These are phyloP conservation scores for Achlya hypogyna DNA, from an alignment of 352 stramenopile species.

Conservation along the genomic window DNA sequence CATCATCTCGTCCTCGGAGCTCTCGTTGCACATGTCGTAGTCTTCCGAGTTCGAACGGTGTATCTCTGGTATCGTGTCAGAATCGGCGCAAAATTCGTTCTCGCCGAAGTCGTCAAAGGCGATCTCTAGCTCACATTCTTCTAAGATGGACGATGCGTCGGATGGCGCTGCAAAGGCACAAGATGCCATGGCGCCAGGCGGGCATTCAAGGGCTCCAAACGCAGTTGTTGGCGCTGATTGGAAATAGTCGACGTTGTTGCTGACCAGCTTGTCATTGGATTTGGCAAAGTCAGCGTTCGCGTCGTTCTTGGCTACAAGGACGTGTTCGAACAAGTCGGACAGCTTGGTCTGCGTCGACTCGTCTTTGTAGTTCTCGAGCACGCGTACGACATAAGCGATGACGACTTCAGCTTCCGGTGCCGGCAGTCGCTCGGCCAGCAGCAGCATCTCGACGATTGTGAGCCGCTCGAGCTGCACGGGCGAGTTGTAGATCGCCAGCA, in stretches of 20 bases:
- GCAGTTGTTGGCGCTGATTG: background rate
- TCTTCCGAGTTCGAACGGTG: slow-evolving; percentile 1
- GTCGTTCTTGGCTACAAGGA: slow-evolving; percentile 8
- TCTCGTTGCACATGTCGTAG: background rate
- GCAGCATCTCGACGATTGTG: slow-evolving; percentile 33
- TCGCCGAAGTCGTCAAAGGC: too few relatives aligned
- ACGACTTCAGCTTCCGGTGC: slow-evolving; percentile 22
- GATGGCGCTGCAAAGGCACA: too few relatives aligned
- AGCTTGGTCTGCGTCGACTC: slow-evolving; percentile 4
- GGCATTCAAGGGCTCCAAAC: background rate
- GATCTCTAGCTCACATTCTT: too few relatives aligned
- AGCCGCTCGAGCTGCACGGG: slow-evolving; percentile 28
- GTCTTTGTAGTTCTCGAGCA: slow-evolving; percentile 26
- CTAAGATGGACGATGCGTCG: too few relatives aligned
- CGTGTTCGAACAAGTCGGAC: slow-evolving; percentile 10
- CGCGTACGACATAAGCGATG: slow-evolving; percentile 27
- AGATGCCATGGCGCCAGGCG: background rate
- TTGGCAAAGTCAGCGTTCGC: background rate
- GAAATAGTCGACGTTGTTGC: background rate
- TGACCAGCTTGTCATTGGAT: too few relatives aligned
- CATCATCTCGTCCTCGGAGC: background rate
- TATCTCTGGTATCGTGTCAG: slow-evolving; percentile 16
- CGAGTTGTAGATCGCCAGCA: slow-evolving; percentile 25
- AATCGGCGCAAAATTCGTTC: too few relatives aligned
- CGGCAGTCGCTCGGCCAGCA: slow-evolving; percentile 30